These are phyloP conservation scores for Hymenoscyphus linearis DNA, from an alignment of 2,329 filamentous ascomycete species.

Conservation along the genomic window DNA sequence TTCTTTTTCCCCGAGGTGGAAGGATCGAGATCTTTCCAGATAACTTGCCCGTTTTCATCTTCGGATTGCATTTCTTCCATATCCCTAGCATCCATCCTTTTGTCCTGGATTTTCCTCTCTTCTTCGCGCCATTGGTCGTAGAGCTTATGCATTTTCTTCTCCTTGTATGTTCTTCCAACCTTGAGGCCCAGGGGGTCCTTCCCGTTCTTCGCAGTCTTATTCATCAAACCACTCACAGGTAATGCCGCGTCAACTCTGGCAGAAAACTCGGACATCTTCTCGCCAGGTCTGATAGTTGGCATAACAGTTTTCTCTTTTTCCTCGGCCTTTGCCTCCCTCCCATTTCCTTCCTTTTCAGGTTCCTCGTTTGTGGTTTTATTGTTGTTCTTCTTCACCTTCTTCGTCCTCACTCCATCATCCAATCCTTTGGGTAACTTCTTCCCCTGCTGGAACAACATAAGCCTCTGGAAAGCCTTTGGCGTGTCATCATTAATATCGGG, in stretches of 20 bases:
- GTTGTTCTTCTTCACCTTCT: constrained; percentile 30
- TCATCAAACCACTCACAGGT: constrained; percentile 66
- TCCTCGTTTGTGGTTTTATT: not conserved
- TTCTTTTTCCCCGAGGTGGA: constrained; percentile 34
- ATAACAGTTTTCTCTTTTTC: constrained; percentile 17
- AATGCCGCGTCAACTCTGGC: constrained; percentile 79
- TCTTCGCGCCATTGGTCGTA: constrained; percentile 73
- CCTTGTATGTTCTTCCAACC: constrained; percentile 71
- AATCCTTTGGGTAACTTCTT: constrained; percentile 58
- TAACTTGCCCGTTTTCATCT: constrained; percentile 35
- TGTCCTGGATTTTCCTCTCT: constrained; percentile 45
- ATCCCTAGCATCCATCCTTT: constrained; percentile 26
- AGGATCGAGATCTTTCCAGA: constrained; percentile 50
- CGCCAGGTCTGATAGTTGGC: constrained; percentile 75
- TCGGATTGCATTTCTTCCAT: constrained; percentile 29
- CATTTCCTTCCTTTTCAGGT: not conserved
- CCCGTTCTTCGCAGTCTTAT: constrained; percentile 52
- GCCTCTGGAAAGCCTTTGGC: constrained; percentile 76
- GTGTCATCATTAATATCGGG: constrained; percentile 62
- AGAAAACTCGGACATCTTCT: constrained; percentile 75
- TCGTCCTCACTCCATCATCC: constrained; percentile 57
- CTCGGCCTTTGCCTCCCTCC: constrained; percentile 11
- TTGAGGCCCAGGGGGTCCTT: constrained; percentile 62
- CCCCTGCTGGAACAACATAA: constrained; percentile 71
- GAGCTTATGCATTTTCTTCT: constrained; percentile 74